Conservation (phyloP, 2,329 filamentous ascomycete genomes). For the Trichophyton schoenleinii region DNA sequence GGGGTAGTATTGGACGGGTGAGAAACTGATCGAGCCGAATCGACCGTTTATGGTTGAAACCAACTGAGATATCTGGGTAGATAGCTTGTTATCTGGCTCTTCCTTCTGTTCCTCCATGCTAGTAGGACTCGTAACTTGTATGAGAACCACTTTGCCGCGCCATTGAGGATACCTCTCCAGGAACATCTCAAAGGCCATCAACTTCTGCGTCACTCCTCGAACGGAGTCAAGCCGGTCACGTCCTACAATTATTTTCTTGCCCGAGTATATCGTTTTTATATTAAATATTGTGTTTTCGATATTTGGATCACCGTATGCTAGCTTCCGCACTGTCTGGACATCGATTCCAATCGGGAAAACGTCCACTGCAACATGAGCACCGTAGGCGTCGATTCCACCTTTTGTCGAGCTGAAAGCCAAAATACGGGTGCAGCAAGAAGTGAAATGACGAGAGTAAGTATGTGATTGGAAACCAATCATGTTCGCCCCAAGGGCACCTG, state of each 20-base stretch:
- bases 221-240: slow-evolving; percentile 89
- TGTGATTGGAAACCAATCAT: slow-evolving; percentile 92
- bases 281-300: slow-evolving; percentile 60
- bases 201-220: slow-evolving; percentile 85
- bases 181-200: slow-evolving; percentile 88
- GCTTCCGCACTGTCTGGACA: slow-evolving; percentile 60
- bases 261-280: slow-evolving; percentile 66
- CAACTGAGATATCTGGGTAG: slow-evolving; percentile 78
- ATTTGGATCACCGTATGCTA: slow-evolving; percentile 58
- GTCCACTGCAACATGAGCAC: slow-evolving; percentile 76
- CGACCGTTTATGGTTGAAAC: slow-evolving; percentile 84
- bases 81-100: slow-evolving; percentile 64
- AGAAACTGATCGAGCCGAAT: slow-evolving; percentile 77
- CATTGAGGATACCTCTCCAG: slow-evolving; percentile 82
- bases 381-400: slow-evolving; percentile 77
- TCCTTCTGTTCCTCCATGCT: slow-evolving; percentile 67
- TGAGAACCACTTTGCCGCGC: slow-evolving; percentile 81
- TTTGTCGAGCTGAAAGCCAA: slow-evolving; percentile 80
- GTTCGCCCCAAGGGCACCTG: slow-evolving; percentile 80
- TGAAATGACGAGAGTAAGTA: slow-evolving; percentile 88
- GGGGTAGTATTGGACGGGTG: slow-evolving; percentile 86
- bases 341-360: slow-evolving; percentile 94
- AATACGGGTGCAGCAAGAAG: slow-evolving; percentile 83
- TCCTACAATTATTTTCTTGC: slow-evolving; percentile 89
- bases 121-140: slow-evolving; percentile 86